Base-by-base conservation (phyloP, 176 grass and related monocot species). In the Carex parvula region DNA sequence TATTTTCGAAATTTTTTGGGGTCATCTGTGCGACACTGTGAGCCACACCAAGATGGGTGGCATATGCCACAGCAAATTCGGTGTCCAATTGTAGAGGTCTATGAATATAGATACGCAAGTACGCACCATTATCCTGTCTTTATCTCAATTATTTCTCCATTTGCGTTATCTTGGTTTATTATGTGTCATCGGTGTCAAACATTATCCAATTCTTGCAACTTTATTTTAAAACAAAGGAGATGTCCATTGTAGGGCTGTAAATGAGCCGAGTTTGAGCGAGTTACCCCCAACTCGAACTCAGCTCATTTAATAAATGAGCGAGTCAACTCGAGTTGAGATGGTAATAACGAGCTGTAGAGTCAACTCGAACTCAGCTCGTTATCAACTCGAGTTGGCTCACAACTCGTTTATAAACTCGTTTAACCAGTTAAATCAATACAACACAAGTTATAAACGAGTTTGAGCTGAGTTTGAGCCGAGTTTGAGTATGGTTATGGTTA, bases 151-250 rank as follows among this genome's bases (percentile, higher is more conserved):
- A 17, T 75, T 46, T 75, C 46, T 54, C 71, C 21, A 53, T 70
- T 44, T 29, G 71, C 46, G 4, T 75, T 75, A 75, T 75, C 20
- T 54, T 75, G 71, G 20, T 53, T n/a, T 53, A 29, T 75, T 16
- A 30, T 54, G 46, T 21, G 20, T 12, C 44, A 54, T 75, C 46
- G 11, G 5, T 75, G 71, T 73, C 70, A 54, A 53, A 75, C 22
- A 75, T 75, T 75, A 75, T 75, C 71, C 71, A 53, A 15, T 75
- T 53, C 46, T 53, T 14, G 13, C 21, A 53, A 75, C 20, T 53
- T 22, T 52, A 54, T 52, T 52, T 73, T 29, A 30, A 22, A 48
- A 73, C 39, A 73, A 50, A 0, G 10, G n/a, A 29, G 21, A 75
- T 75, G 71, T 75, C 46, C 5, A 29, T 24, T 24, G 24, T 24